phyloP scores from a whole-genome alignment of 805 yeast species.

The Saccharomycopsis fermentans region DNA sequence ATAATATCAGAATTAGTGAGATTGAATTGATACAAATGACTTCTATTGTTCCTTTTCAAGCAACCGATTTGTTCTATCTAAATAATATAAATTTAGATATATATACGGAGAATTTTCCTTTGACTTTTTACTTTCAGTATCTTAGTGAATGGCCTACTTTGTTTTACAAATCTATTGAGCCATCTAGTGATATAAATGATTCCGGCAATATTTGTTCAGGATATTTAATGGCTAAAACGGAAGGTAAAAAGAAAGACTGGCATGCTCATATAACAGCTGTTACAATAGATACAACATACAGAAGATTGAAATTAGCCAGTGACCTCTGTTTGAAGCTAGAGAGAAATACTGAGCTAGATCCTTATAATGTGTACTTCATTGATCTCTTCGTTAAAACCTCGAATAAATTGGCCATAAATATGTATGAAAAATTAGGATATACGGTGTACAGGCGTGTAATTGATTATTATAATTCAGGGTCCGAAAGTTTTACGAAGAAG shows the following conservation, averaged over 20 bases:
- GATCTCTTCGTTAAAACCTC: constrained; percentile 89
- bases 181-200: constrained; percentile 25
- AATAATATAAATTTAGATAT: constrained; percentile 78
- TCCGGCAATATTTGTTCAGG: constrained; percentile 35
- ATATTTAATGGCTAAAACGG: constrained; percentile 94
- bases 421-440: constrained; percentile 84
- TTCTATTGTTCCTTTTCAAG: constrained; percentile 77
- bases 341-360: constrained; percentile 62
- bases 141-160: constrained; percentile 80
- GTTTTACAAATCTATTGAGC: constrained; percentile 64
- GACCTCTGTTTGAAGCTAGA: constrained; percentile 66
- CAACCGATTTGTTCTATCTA: constrained; percentile 66
- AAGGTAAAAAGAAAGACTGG: constrained; percentile 80
- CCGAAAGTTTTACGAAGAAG: constrained; percentile 24
- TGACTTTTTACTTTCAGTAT: constrained; percentile 77
- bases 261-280: constrained; percentile 97
- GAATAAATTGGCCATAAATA: constrained; percentile 63
- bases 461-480: constrained; percentile 69
- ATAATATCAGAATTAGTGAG: background rate
- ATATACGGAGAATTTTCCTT: constrained; percentile 83
- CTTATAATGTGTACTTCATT: constrained; percentile 72
- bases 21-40: constrained; percentile 45
- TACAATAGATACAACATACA: constrained; percentile 70
- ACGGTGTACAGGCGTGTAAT: constrained; percentile 77
- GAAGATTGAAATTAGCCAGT: constrained; percentile 82